Conservation (phyloP, 768 basidiomycete genomes). For the Mycena vulgaris region DNA sequence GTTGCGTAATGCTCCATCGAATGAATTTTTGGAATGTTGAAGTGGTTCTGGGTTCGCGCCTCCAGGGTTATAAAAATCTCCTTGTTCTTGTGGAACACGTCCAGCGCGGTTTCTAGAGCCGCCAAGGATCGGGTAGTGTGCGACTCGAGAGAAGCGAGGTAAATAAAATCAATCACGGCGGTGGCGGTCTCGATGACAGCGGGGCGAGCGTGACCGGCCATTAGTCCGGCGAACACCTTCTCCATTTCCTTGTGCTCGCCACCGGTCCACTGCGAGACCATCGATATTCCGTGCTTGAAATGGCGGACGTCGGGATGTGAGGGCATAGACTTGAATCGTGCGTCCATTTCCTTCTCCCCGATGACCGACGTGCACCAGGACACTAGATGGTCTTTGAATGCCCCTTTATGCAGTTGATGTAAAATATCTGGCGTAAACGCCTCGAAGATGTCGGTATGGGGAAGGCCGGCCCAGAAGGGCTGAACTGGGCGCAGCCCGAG, state of each 20-base stretch:
- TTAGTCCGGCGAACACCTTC: conserved; percentile 43
- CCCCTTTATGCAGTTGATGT: conserved; percentile 65
- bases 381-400: conserved; percentile 61
- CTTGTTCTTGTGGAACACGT: conserved; percentile 42
- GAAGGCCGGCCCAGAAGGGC: conserved; percentile 59
- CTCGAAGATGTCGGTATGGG: conserved; percentile 55
- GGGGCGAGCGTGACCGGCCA: conserved; percentile 44
- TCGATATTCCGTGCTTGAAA: conserved; percentile 53
- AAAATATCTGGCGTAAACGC: conserved; percentile 60
- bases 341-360: conserved; percentile 52
- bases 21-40: conserved; percentile 53
- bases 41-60: conserved; percentile 34
- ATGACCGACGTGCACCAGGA: conserved; percentile 48
- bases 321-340: conserved; percentile 49
- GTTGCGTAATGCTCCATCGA: conserved; percentile 41
- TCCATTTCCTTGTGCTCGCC: conserved; percentile 50
- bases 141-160: conserved; percentile 34
- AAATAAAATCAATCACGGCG: conserved; percentile 41
- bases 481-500: conserved; percentile 25
- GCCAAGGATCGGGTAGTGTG: conserved; percentile 38
- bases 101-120: conserved; percentile 33
- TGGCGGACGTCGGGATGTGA: conserved; percentile 44
- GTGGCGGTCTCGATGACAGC: conserved; percentile 47
- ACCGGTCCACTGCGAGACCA: conserved; percentile 53
- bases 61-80: conserved; percentile 39